Base-by-base conservation (phyloP, 2,329 filamentous ascomycete genomes). In the Ceratocystis cacaofunesta region DNA sequence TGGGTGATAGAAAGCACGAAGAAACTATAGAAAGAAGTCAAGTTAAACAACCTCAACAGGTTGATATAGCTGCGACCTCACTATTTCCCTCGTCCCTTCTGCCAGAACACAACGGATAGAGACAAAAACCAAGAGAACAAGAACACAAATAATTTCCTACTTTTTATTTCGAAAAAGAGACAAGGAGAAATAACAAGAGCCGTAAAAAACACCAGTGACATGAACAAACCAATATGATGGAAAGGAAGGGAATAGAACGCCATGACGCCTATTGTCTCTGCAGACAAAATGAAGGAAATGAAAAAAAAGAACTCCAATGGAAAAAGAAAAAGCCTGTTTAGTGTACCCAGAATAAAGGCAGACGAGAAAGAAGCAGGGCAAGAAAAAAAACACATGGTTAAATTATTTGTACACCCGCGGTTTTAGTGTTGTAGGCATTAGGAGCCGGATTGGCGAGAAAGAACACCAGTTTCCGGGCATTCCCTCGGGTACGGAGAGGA, bases 271-370 rank as follows among this genome's bases (percentile, higher is more conserved):
- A n/a, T 30, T 44, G 28, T 48, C 61, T 48, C 36, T 58, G 55
- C 15, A 58, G 55, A 58, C 55, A 44, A 48, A 32, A 25, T 19
- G 50, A 64, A 19, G n/a, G 5, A 58, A n/a, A 30, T 15, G 32
- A 48, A 25, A 61, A 19, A 44, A 62, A 30, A 58, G 32, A 36
- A n/a, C 25, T 17, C 55, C 55, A n/a, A 36, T n/a, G 30, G 17
- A n/a, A 57, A 44, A 58, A 64, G 43, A 52, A 17, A 57, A 62
- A 64, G 64, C 10, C 28, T 28, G 28, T 41, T 46, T 64, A 43
- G 50, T 52, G 19, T 52, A 52, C 22, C 48, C 19, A 12, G 12
- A 8, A 28, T 19, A 15, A 22, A 52, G 25, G 48, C 22, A 22
- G n/a, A 19, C 4, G 15, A 17, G 25, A 52, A 52, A 19, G 44